Base-by-base conservation (phyloP, 257 asterid species). In the Nicotiana knightiana region DNA sequence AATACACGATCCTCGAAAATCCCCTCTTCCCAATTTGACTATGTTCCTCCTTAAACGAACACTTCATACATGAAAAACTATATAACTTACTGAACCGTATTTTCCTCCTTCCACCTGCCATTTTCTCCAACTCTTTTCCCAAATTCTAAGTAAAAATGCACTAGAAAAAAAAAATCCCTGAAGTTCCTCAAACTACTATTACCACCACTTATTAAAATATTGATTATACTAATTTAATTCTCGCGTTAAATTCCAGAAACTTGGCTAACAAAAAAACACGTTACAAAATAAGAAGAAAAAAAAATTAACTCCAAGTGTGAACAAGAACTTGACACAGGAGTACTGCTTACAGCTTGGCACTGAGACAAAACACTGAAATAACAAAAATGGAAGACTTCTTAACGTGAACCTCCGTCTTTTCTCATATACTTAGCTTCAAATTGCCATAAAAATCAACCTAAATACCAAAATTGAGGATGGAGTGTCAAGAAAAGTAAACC, bases 1-100 rank as follows among this genome's bases (percentile, higher is more conserved):
- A 94, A 77, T 89, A 85, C 81, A 96, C 98, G 39, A 90, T 85
- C 83, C 97, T 88, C 10, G 99, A 93, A 80, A 86, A 96, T 53
- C 98, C 99, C 87, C 89, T 89, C 83, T 88, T 91, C 86, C 99
- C 99, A 87, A 96, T 91, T 77, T 91, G 95, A 11, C 90, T 81
- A 79, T 94, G 97, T 43, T 90, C 92, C 24, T 91, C 97, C 21
- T 88, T 78, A 71, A 83, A 89, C 3, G 91, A 54, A 57, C 90
- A 82, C 81, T 82, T 88, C 21, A 88, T 85, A 83, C 98, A 96
- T 7, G 94, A 91, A 87, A 96, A 96, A 3, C 90, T 90, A 46
- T 94, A 96, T 13, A 95, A 68, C 82, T 91, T 91, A 79, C 94
- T 94, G 33, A 96, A 93, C 28, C 79, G 79, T 59, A 73, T 83